These are phyloP conservation scores for Alternaria gaisen DNA, from an alignment of 2,329 filamentous ascomycete genomes.

Conservation along the genomic window DNA sequence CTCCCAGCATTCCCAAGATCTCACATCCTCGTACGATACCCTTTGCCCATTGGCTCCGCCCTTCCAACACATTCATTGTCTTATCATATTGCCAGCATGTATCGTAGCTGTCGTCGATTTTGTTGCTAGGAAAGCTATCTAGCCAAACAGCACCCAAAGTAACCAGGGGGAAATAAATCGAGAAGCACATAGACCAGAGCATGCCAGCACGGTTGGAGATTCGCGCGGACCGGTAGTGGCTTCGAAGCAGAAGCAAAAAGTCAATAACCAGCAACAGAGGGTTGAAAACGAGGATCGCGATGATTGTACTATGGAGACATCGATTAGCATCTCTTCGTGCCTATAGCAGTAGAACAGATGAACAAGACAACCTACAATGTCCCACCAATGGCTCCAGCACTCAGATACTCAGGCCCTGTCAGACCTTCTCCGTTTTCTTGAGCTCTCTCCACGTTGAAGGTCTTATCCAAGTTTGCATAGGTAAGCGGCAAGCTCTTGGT, in stretches of 20 bases:
- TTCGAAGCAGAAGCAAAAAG: not conserved
- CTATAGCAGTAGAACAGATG: not conserved
- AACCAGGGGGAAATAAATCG: not conserved
- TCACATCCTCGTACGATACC: not conserved
- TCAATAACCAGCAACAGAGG: not conserved
- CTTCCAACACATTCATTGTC: not conserved
- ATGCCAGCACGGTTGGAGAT: slow-evolving; percentile 7
- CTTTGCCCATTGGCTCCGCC: not conserved
- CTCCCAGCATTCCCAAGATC: not conserved
- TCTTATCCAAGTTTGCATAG: slow-evolving; percentile 6
- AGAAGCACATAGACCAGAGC: not conserved
- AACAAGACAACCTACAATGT: not conserved
- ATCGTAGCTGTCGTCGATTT: not conserved
- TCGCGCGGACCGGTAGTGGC: not conserved
- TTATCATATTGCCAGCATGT: not conserved
- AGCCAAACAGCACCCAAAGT: not conserved
- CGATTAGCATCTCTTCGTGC: not conserved
- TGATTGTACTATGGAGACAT: not conserved
- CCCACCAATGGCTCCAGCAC: not conserved
- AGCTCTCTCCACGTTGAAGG: not conserved
- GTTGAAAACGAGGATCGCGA: not conserved
- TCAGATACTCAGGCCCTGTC: not conserved
- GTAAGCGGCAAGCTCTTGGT: not conserved
- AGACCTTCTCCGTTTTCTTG: not conserved
- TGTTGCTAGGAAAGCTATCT: not conserved